phyloP scores from a whole-genome alignment of 176 grass and related monocot species.

The Microstegium vimineum region DNA sequence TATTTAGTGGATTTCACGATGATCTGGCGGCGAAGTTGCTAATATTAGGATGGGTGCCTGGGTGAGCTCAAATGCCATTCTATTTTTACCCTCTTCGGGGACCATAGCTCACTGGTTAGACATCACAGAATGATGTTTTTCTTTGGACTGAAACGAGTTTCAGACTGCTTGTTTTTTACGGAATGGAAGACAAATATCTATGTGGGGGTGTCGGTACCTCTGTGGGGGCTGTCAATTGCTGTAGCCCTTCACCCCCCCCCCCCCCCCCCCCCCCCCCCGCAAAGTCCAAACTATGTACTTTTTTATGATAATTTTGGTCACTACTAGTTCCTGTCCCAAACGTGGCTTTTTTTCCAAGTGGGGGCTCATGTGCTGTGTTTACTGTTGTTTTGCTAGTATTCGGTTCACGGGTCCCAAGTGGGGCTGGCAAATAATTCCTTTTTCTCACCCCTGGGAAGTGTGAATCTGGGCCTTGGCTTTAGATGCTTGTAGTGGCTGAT shows the following conservation, averaged over 20 bases:
- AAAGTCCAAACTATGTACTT: neutral
- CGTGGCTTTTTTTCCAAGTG: constrained; percentile 8
- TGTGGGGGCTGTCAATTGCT: constrained; percentile 23
- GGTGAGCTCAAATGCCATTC: neutral
- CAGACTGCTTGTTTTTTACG: neutral
- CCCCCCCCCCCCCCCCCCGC: neutral
- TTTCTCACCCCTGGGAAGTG: neutral
- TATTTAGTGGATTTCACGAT: neutral
- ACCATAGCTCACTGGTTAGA: neutral
- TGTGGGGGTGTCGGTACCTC: neutral
- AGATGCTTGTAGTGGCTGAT: neutral
- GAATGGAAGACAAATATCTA: neutral
- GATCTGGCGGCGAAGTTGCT: neutral
- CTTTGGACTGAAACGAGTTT: neutral
- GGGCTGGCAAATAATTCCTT: constrained; percentile 26
- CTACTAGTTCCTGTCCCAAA: constrained; percentile 14
- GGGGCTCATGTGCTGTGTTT: neutral
- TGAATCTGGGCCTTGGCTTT: constrained; percentile 16
- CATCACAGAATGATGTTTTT: neutral
- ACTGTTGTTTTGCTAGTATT: constrained; percentile 16
- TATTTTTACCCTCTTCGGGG: neutral
- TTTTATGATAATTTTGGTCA: constrained; percentile 18
- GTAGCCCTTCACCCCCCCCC: neutral
- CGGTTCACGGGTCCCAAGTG: constrained; percentile 26
- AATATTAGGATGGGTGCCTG: neutral